A percentile compares a stretch with the other conserved stretches of the same genome.
These are phyloP conservation scores for Coemansia sp. DNA, from an alignment of 192 early-diverging fungal genomes.

Conservation along the genomic window DNA sequence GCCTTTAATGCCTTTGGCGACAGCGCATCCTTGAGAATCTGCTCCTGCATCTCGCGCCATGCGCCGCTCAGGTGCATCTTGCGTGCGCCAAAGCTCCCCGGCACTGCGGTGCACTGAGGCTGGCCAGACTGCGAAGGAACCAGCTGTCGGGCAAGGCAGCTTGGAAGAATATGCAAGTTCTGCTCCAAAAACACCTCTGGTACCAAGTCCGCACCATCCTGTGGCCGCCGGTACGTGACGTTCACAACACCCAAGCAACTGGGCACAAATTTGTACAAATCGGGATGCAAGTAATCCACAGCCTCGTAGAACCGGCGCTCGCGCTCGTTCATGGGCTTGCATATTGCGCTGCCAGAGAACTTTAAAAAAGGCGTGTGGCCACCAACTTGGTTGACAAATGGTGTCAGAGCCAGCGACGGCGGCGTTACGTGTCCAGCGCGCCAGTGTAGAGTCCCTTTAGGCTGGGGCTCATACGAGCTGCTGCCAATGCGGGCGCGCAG, in stretches of 20 bases:
- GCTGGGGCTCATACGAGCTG: background rate
- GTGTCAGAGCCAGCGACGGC: conserved; percentile 66
- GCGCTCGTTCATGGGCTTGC: conserved; percentile 83
- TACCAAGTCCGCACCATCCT: conserved; percentile 35
- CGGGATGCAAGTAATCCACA: conserved; percentile 69
- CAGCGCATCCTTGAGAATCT: conserved; percentile 87
- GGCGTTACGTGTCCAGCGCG: conserved; percentile 42
- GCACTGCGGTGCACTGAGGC: conserved; percentile 40
- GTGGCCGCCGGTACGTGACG: conserved; percentile 69
- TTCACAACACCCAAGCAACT: conserved; percentile 93
- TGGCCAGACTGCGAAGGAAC: conserved; percentile 21
- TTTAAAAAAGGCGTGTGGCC: conserved; percentile 94
- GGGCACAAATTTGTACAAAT: conserved; percentile 84
- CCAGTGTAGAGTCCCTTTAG: conserved; percentile 4
- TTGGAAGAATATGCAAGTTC: conserved; percentile 82
- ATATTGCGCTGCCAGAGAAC: conserved; percentile 95
- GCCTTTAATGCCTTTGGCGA: conserved; percentile 79
- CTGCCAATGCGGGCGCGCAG: background rate
- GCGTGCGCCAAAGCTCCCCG: conserved; percentile 50
- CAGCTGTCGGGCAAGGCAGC: conserved; percentile 58
- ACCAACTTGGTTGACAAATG: conserved; percentile 89
- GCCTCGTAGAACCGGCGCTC: conserved; percentile 91
- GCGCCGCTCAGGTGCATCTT: conserved; percentile 54
- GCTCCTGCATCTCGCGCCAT: conserved; percentile 77
- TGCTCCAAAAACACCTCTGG: conserved; percentile 81